phyloP scores from a whole-genome alignment of 352 stramenopile species.

The Aphanomyces stellatus region DNA sequence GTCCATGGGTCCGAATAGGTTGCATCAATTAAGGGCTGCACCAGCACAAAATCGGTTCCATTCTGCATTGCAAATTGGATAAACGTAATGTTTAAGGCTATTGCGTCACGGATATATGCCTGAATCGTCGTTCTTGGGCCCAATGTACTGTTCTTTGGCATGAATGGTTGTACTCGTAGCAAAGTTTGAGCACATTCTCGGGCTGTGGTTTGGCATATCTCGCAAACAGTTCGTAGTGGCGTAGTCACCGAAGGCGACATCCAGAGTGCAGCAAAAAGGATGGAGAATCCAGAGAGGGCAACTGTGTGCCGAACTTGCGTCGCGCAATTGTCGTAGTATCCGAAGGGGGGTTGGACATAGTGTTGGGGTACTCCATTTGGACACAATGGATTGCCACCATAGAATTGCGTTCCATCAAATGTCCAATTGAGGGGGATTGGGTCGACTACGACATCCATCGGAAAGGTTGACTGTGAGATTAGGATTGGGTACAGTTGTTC shows the following conservation, averaged over 20 bases:
- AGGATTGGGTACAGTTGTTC: neutral
- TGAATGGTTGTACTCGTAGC: neutral
- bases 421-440: neutral
- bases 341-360: constrained; percentile 9
- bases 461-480: neutral
- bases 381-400: constrained; percentile 15
- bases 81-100: too few relatives aligned
- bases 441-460: too few relatives aligned
- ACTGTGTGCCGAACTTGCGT: neutral
- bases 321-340: constrained; percentile 14
- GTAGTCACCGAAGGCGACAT: neutral
- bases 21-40: neutral
- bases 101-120: too few relatives aligned
- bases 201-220: neutral
- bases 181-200: neutral
- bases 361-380: neutral
- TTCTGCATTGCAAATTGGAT: too few relatives aligned
- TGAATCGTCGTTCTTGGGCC: too few relatives aligned
- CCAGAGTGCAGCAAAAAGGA: neutral
- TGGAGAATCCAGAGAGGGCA: neutral
- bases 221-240: neutral
- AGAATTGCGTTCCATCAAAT: neutral
- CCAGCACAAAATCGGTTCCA: neutral
- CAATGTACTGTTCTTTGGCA: too few relatives aligned
- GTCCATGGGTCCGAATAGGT: neutral